Evolutionary conservation across 768 basidiomycete species (phyloP), one percentile per base, ranked within the genome.

Genomic region (Lyophyllum atratum): DNA sequence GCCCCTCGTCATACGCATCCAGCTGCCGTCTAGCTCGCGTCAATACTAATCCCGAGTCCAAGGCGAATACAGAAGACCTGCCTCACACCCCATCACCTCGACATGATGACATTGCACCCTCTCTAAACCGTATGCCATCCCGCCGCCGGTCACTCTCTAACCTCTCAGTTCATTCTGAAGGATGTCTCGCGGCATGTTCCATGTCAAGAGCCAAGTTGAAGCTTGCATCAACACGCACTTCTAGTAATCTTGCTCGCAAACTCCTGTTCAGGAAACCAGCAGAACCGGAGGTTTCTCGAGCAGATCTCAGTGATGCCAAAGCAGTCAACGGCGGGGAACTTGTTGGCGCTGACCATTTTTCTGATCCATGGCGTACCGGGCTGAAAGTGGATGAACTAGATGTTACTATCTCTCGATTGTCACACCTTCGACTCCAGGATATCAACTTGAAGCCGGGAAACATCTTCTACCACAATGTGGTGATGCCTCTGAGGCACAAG

Each of bases 71-170:
- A 26, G 24, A 42, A 60, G 2, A 63, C 62, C 22, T 34, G 61
- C 52, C 57, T 54, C 33, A 52, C 60, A 12, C 52, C 49, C 54
- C 55, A 55, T 26, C 55, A 61, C 39, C 53, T 58, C 59, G 66
- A 40, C 59, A 68, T 22, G 60, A 70, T 19, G 0, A 29, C 21
- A 39, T 33, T 64, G 43, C 70, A 60, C 54, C 68, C 66, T 33
- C 68, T 58, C 50, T 74, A 64, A 61, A 67, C 61, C 69, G 70
- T 53, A 68, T 74, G 21, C 74, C 78, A 33, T 75, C 76, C 7
- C 81, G 84, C 43, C 77, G 79, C 44, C 80, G 78, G 25, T 88
- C 88, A 2, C 74, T 84, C 9, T 85, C 88, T 51, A 81, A 72
- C 68, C 61, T 85, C 40, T 81, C 85, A 55, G 64, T 70, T 33